phyloP scores from a whole-genome alignment of 495 filamentous ascomycete genomes.

The Parathielavia hyrcaniae region DNA sequence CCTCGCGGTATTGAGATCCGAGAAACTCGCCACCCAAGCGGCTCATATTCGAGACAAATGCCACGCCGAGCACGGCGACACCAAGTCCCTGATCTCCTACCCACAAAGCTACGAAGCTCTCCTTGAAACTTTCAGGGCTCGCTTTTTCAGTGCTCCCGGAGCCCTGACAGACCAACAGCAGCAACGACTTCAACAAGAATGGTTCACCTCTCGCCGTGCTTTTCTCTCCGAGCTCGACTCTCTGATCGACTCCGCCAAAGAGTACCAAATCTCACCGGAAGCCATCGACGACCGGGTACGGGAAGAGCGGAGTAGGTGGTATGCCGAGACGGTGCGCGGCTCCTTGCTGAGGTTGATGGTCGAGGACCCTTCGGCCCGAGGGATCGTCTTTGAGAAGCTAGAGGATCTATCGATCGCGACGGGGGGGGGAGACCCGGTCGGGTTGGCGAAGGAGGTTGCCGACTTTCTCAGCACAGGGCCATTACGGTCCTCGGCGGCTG shows the following conservation, averaged over 20 bases:
- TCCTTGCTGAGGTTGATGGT: conserved; percentile 32
- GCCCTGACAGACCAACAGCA: conserved; percentile 8
- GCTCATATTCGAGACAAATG: conserved; percentile 20
- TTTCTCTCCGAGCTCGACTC: conserved; percentile 40
- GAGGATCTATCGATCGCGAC: conserved; percentile 16
- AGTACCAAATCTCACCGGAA: conserved; percentile 32
- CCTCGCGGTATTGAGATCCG: conserved; percentile 17
- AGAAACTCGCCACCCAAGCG: conserved; percentile 18
- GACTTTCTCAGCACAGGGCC: conserved; percentile 21
- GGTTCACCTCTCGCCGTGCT: conserved; percentile 37
- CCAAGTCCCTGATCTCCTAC: conserved; percentile 31
- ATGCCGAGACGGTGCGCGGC: conserved; percentile 33
- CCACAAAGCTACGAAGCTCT: conserved; percentile 36
- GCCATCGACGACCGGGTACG: conserved; percentile 38
- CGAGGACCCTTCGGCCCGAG: conserved; percentile 22
- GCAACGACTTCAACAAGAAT: conserved; percentile 29
- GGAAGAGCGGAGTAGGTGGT: conserved; percentile 42
- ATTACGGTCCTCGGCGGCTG: not conserved
- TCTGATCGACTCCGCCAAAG: conserved; percentile 36
- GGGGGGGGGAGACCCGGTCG: conserved; percentile 4
- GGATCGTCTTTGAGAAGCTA: conserved; percentile 25
- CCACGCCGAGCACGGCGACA: conserved; percentile 23
- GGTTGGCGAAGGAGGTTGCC: conserved; percentile 20
- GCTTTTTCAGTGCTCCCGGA: conserved; percentile 24
- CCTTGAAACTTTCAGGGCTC: conserved; percentile 33